These are phyloP conservation scores for Rhodotorula diobovata DNA, from an alignment of 768 basidiomycete genomes.

Conservation along the genomic window DNA sequence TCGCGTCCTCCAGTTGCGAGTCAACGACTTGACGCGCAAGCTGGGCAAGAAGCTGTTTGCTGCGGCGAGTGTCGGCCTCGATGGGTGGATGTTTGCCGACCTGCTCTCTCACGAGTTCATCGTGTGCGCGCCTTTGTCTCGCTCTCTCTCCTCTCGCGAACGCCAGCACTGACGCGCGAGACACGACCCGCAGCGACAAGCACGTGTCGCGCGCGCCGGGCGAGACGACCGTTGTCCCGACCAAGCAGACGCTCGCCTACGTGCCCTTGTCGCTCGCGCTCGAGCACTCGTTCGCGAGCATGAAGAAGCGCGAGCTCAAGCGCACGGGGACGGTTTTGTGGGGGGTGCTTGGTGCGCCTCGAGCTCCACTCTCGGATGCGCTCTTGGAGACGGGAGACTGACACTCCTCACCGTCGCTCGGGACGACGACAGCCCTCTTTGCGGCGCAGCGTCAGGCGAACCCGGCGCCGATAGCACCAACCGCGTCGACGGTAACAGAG, in stretches of 20 bases:
- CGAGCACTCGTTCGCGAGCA: conserved; percentile 61
- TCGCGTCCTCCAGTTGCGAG: conserved; percentile 55
- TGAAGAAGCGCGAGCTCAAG: conserved; percentile 58
- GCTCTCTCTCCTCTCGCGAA: background rate
- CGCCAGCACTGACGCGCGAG: background rate
- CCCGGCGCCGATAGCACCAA: conserved; percentile 55
- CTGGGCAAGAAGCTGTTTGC: conserved; percentile 76
- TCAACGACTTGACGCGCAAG: conserved; percentile 75
- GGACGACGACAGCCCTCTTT: conserved; percentile 64
- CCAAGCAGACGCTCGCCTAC: conserved; percentile 46
- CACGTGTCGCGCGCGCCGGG: background rate
- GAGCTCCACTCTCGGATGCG: no score
- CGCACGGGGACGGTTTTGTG: conserved; percentile 53
- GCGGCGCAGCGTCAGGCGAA: conserved; percentile 47
- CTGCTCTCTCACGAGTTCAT: conserved; percentile 81
- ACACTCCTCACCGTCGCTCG: no score
- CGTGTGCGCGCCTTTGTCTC: conserved; percentile 58
- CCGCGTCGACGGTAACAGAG: conserved; percentile 50
- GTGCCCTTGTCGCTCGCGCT: conserved; percentile 61
- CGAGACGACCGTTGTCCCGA: conserved; percentile 31
- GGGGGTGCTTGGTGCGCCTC: conserved; percentile 61
- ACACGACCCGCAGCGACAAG: conserved; percentile 10
- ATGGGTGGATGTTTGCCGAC: conserved; percentile 93
- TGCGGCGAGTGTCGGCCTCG: conserved; percentile 83
- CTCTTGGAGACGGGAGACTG: no score